Evolutionary conservation across 352 stramenopile species (phyloP), one percentile per base, ranked within the genome.

Genomic region (Halophytophthora batemanensis): DNA sequence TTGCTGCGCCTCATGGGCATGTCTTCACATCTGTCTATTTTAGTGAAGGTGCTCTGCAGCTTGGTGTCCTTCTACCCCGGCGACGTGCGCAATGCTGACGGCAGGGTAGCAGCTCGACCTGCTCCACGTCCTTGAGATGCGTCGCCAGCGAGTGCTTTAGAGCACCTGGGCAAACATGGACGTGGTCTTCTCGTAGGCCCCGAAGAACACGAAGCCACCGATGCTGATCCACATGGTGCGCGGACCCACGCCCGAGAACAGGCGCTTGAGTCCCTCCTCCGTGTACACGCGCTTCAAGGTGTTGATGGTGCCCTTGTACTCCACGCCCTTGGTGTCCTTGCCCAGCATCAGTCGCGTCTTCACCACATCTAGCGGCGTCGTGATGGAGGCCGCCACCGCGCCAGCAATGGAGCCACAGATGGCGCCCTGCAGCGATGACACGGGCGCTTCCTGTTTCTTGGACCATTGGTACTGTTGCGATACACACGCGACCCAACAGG

Each of bases 141-240:
- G 4, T 31, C 8, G 25, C 25, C 25, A 10, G 25, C 25, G 25
- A 4, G 4, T 18, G 15, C 45, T 29, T 22, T 78, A 89, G 40
- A 87, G 55, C 35, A 88, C 59, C 7, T 61, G 61, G 43, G 70
- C 63, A 35, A 95, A 85, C 15, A 77, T 88, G 19, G 80, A 73
- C n/a, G 77, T 87, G 42, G 77, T 64, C 67, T 94, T 95, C 57
- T 99, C 96, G 72, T 99, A 99, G 51, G 97, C 96, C 47, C 97
- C 97, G 59, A 99, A 99, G 73, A 99, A 99, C n/a, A 99, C 94
- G 70, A 99, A 99, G 35, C 97, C 97, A 36, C 97, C 97, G 61
- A 99, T 98, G 18, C 90, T 96, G 70, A 99, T 99, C 97, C 97
- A 99, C 78, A 99, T 97, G 0, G 98, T 97, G 51, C 97, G 84